Evolutionary conservation across 768 basidiomycete species (phyloP).

Genomic region (Paxillus ammoniavirescens): DNA sequence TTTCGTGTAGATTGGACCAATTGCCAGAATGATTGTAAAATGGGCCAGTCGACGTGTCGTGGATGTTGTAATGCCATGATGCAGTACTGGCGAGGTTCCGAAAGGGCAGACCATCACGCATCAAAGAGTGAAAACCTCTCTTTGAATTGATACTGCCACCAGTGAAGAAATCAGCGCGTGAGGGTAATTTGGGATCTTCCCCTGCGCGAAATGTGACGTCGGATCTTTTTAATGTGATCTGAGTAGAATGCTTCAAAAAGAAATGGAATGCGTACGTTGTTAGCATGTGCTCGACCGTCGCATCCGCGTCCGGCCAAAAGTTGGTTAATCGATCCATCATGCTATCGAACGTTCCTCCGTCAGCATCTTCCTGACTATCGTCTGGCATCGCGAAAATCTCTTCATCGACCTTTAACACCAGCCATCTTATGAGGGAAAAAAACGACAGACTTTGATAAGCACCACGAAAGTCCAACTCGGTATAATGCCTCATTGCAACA

Average conservation of each 20-base stretch:
- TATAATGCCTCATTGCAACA: conserved; percentile 44
- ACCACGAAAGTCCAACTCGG: conserved; percentile 46
- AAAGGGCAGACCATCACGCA: conserved; percentile 45
- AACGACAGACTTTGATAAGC: conserved; percentile 54
- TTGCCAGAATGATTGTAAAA: conserved; percentile 38
- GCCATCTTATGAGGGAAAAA: not conserved
- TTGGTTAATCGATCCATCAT: conserved; percentile 51
- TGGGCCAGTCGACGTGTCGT: conserved; percentile 42
- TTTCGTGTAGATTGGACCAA: conserved; percentile 34
- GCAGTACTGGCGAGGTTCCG: conserved; percentile 39
- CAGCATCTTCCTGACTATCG: conserved; percentile 29
- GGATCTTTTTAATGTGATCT: conserved; percentile 40
- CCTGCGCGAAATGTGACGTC: conserved; percentile 61
- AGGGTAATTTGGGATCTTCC: conserved; percentile 41
- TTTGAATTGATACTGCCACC: conserved; percentile 49
- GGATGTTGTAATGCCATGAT: conserved; percentile 55
- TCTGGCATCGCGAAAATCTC: conserved; percentile 38
- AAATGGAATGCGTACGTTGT: conserved; percentile 49
- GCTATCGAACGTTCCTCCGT: conserved; percentile 43
- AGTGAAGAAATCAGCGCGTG: conserved; percentile 59
- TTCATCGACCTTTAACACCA: conserved; percentile 25
- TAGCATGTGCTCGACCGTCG: conserved; percentile 50
- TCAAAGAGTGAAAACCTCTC: conserved; percentile 52
- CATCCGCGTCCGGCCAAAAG: conserved; percentile 55
- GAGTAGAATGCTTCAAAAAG: not conserved